These are phyloP conservation scores for Hypericum androsaemum DNA, from an alignment of 345 rosid species.

Conservation along the genomic window DNA sequence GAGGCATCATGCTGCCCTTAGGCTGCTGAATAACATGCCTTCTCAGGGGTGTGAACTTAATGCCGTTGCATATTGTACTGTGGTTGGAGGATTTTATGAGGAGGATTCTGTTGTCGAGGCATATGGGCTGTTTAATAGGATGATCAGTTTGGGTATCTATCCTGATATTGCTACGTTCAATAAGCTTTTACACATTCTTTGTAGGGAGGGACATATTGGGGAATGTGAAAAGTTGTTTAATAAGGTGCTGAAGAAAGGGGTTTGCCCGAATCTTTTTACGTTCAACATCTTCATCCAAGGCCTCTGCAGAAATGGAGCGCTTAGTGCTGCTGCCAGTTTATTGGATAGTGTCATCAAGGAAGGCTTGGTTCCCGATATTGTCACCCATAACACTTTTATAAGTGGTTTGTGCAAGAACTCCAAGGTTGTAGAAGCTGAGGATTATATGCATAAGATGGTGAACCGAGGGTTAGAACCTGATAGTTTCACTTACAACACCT, in stretches of 20 bases:
- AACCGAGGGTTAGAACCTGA: constrained; percentile 74
- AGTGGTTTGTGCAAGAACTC: constrained; percentile 63
- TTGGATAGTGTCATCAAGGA: constrained; percentile 39
- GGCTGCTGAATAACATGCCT: constrained; percentile 71
- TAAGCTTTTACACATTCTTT: constrained; percentile 70
- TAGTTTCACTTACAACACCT: constrained; percentile 57
- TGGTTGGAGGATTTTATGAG: constrained; percentile 64
- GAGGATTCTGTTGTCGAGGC: constrained; percentile 41
- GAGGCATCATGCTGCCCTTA: constrained; percentile 71
- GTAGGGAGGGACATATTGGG: constrained; percentile 56
- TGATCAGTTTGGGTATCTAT: constrained; percentile 46
- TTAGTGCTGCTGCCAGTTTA: constrained; percentile 49
- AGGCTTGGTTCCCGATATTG: constrained; percentile 63
- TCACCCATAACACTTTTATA: constrained; percentile 73
- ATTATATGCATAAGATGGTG: constrained; percentile 67
- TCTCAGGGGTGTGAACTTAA: constrained; percentile 66
- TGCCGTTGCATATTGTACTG: constrained; percentile 72
- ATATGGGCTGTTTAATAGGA: constrained; percentile 62
- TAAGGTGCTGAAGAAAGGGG: constrained; percentile 65
- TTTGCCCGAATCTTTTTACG: constrained; percentile 74
- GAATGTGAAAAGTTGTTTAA: constrained; percentile 69
- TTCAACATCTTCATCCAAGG: constrained; percentile 71
- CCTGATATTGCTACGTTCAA: constrained; percentile 59
- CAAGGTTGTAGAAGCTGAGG: constrained; percentile 60
- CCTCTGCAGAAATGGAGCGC: constrained; percentile 55